Evolutionary conservation across 2,329 filamentous ascomycete species (phyloP).

Genomic region (Aspergillus candidus): DNA sequence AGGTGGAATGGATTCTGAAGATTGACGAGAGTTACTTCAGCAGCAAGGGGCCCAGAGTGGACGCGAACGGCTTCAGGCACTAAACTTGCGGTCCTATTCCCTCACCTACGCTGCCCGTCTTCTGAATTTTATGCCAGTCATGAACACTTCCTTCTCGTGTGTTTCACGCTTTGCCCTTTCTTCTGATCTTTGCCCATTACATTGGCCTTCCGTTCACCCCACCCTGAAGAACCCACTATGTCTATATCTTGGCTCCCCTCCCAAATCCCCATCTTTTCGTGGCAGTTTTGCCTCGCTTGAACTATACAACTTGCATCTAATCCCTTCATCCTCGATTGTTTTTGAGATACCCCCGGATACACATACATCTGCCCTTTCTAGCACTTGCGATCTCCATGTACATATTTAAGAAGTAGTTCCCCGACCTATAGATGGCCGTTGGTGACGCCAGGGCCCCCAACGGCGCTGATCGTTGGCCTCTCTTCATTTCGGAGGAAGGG

Average conservation of each 20-base stretch:
- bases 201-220: too few relatives aligned
- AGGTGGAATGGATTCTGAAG: slow-evolving; percentile 93
- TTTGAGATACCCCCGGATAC: slow-evolving; percentile 36
- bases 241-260: too few relatives aligned
- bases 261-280: slow-evolving; percentile 1
- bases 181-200: too few relatives aligned
- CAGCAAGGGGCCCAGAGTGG: slow-evolving; percentile 22
- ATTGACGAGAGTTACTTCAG: slow-evolving; percentile 76
- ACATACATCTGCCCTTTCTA: slow-evolving; percentile 29
- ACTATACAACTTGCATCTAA: slow-evolving; percentile 11
- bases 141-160: too few relatives aligned
- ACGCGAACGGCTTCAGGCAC: slow-evolving; percentile 19
- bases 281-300: slow-evolving; percentile 15
- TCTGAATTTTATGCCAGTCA: too few relatives aligned
- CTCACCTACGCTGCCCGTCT: slow-evolving; percentile 1
- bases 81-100: slow-evolving; percentile 5
- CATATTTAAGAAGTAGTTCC: slow-evolving; percentile 20
- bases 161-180: too few relatives aligned
- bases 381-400: slow-evolving; percentile 27
- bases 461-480: too few relatives aligned
- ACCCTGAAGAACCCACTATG: too few relatives aligned
- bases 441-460: slow-evolving; percentile 1
- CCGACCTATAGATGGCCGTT: slow-evolving; percentile 20
- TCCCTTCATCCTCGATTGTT: slow-evolving; percentile 17
- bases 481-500: too few relatives aligned